Base-by-base conservation (phyloP, 2,329 filamentous ascomycete genomes). In the Lasiodiplodia sp. region DNA sequence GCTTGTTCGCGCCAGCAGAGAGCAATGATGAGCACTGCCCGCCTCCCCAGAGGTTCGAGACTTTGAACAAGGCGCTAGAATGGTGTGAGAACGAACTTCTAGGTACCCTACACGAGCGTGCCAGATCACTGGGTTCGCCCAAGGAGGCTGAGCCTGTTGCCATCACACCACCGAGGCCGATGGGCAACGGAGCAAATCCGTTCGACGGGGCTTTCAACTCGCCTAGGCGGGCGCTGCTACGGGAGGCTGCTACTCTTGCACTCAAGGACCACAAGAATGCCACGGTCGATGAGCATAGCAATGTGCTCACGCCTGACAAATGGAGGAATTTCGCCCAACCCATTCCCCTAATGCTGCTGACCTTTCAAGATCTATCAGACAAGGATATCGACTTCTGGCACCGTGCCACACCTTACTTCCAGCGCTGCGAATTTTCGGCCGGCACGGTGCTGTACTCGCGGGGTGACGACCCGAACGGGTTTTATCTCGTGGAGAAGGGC, bases 381-480 rank as follows among this genome's bases (percentile, higher is more conserved):
- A 90, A 92, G 78, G 96, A 95, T 75, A 94, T 97, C 79, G 94
- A 97, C 79, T 98, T 98, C 78, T 99, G 96, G 96, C 95, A 94
- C 79, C 88, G 88, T 1, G 90, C 90, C 0, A 88, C 88, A 4
- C 84, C 87, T 0, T 98, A 92, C 81, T 97, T 99, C 76, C 81
- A 83, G 49, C 88, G 88, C 55, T 87, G 87, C 70, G 88, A 91
- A 70, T 92, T 91, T 71, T 73, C 85, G 0, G 86, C 89, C 0
- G 93, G 92, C 3, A 90, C 90, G 0, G 84, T 93, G 3, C 83
- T 99, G 2, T 99, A 95, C 80, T 85, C 87, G 4, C 88, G 91
- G 47, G 94, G 93, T 69, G 83, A 97, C 73, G 75, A 84, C 1
- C 91, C 96, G 0, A 87, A 90, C 37, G 93, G 91, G 3, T 98